These are phyloP conservation scores for Ganoderma boninense DNA, from an alignment of 1,284 basidiomycete genomes.

Conservation along the genomic window DNA sequence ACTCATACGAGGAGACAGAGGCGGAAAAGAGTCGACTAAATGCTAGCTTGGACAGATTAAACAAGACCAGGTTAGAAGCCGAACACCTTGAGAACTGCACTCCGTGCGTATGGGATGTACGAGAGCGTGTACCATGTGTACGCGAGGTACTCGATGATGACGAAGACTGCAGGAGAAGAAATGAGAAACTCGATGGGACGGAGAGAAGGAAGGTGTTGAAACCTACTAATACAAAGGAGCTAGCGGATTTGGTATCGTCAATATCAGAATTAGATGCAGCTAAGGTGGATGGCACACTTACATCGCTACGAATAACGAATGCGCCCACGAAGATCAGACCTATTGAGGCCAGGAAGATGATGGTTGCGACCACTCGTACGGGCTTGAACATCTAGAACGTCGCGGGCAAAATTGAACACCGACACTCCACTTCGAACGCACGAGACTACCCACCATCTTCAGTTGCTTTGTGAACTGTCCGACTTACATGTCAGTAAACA, in stretches of 20 bases:
- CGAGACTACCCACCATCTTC: constrained; percentile 65
- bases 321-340: constrained; percentile 84
- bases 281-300: constrained; percentile 46
- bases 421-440: constrained; percentile 7
- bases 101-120: constrained; percentile 89
- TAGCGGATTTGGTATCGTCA: constrained; percentile 25
- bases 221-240: constrained; percentile 59
- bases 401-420: constrained; percentile 4
- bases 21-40: background rate
- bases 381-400: constrained; percentile 88
- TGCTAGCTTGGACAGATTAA: background rate
- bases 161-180: constrained; percentile 68
- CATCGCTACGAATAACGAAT: constrained; percentile 75
- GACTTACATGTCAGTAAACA: constrained; percentile 5
- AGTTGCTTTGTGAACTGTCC: constrained; percentile 79
- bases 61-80: constrained; percentile 50
- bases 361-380: constrained; percentile 84
- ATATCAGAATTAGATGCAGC: background rate
- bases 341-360: constrained; percentile 82
- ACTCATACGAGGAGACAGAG: background rate
- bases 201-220: background rate
- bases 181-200: constrained; percentile 23
- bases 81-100: constrained; percentile 71
- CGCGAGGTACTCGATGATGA: constrained; percentile 86
- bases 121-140: constrained; percentile 86